Base-by-base conservation (phyloP, 768 basidiomycete species). In the Tulasnella sp. region DNA sequence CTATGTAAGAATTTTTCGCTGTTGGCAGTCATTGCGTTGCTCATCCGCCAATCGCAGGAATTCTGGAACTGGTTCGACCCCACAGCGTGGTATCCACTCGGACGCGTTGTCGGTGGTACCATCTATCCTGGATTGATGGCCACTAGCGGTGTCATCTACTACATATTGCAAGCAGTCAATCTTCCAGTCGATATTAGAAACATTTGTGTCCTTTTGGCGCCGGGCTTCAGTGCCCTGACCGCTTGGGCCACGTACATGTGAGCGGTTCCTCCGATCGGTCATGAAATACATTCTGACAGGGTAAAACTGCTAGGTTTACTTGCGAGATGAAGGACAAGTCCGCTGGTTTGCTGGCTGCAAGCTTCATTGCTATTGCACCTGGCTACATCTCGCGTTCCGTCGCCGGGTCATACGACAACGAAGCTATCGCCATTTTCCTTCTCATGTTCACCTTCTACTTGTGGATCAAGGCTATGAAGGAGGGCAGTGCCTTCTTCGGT, bases 21-120 rank as follows among this genome's bases (percentile, higher is more conserved):
- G 1, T 26, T 66, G 9, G n/a, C 42, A 32, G 0, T n/a, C 26
- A 9, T 40, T 64, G 22, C 5, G n/a, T 3, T 19, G 5, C 4
- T 71, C 26, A 26, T 40, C 22, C 12, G 32, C 39, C 5, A 68
- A 40, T 16, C 70, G 17, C 75, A 97, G 94, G 96, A 92, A 88
- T 98, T 99, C 82, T 99, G 97, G 97, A 99, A 99, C 79, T 99
- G 97, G 97, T 99, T 99, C 79, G 97, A 99, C 81, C 95, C 95
- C 26, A 97, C 96, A 3, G 96, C 96, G 76, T 99, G 97, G 97
- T 98, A 99, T 77, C 97, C 97, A 12, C 88, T 99, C 0, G 97
- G 97, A 62, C 94, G 97, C 77, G 95, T 97, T 66, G 97, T 98
- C 59, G 97, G 97, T 68, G 96, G 96, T 67, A 99, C 97, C 16